Base-by-base conservation (phyloP, 345 rosid genomes). In the Citrus medica region DNA sequence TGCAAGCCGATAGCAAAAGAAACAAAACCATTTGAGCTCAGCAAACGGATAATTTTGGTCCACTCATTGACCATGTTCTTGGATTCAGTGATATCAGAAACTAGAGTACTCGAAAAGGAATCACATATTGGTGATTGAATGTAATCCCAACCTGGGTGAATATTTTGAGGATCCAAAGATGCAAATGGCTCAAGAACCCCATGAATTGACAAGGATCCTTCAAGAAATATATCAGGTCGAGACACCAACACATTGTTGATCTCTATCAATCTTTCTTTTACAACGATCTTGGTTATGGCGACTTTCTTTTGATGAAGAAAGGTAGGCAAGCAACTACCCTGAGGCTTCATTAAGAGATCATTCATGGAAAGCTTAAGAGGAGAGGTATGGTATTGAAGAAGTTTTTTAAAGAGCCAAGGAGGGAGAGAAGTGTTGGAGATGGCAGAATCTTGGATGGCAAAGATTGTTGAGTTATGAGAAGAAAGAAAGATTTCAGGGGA, bases 1-100 rank as follows among this genome's bases (percentile, higher is more conserved):
- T 93, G 82, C 79, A 95, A 74, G 37, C 92, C 94, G 14, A 93
- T 84, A 22, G 98, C 92, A 71, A 92, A 95, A 7, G 97, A 84
- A 48, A 91, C 88, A 32, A 85, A 90, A 32, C 97, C 95, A 9
- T 88, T 86, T 6, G 94, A 91, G 81, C 97, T 88, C 64, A 92
- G 85, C 22, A 83, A 69, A 67, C 81, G 94, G 82, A 93, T 71
- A 4, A 89, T 90, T 77, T 79, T 81, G 46, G 30, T 84, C 95
- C 98, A 93, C 60, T 90, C 92, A 24, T 16, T 53, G 58, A 87
- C 72, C 73, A 74, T 59, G 32, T 79, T 48, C 77, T 46, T 71
- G 77, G 88, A 56, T 59, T 82, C 88, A 51, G 13, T 55, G 67
- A 63, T 74, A 5, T 74, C 79, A 1, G 82, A 77, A 68, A 75